Base-by-base conservation (phyloP, 2,329 filamentous ascomycete genomes). In the Calonectria pauciramosa region DNA sequence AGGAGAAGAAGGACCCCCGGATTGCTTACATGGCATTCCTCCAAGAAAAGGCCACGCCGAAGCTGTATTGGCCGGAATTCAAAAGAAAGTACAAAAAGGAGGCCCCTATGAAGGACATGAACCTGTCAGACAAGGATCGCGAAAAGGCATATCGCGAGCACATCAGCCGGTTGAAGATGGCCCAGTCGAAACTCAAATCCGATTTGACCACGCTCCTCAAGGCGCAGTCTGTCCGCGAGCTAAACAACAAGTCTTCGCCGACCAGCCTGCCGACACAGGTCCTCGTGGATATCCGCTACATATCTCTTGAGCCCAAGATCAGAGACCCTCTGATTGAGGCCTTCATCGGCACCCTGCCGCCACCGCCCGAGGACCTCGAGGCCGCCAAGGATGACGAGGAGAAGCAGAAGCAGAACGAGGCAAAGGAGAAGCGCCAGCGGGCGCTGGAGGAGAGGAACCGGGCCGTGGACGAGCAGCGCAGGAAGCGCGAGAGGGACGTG, bases 21-120 rank as follows among this genome's bases (percentile, higher is more conserved):
- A 94, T 98, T 77, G 92, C 93, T 0, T 99, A 97, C 83, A 87
- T 99, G 74, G 90, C 91, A 0, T 94, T 99, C 76, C 88, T 99
- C 36, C 92, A 96, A 76, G 91, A 93, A 64, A 91, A 95, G 78
- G 96, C 96, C 0, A 97, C 93, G 0, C 94, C 95, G 0, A 99
- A 98, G 86, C 89, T 99, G 1, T 99, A 98, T 88, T 99, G 97
- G 97, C 94, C 95, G 0, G 97, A 99, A 83, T 99, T 99, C 86
- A 95, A 95, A 80, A 90, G 97, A 41, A 99, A 98, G 83, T 97
- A 92, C 85, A 94, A 94, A 78, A 96, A 94, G 77, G 96, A 98
- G 77, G 85, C 91, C 0, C 90, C 93, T 68, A 96, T 99, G 94
- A 94, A 93, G 75, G 94, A 96, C 73, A 87, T 91, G 36, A 90